Base-by-base conservation (phyloP, 352 stramenopile genomes). In the Pythium rishiriense region DNA sequence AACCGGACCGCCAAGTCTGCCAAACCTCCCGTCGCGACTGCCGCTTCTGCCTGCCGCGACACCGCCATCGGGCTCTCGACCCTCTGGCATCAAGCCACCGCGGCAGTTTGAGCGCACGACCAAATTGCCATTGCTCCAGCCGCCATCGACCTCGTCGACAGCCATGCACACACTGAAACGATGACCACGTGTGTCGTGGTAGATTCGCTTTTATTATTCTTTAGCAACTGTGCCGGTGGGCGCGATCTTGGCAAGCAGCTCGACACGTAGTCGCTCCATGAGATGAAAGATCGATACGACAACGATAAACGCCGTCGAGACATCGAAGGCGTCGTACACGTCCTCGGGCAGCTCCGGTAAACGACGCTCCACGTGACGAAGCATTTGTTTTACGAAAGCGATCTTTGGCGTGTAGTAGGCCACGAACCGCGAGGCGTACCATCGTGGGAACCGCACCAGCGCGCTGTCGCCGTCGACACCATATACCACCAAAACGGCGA, bases 381-480 rank as follows among this genome's bases (percentile, higher is more conserved):
- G 4, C 19, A 28, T 3, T 1, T 24, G 24, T 8, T 5, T n/a
- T 0, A 55, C 26, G 9, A 19, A 25, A 0, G 17, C 6, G 14
- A 58, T 4, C 58, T 81, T 81, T 10, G 74, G 68, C 19, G 51
- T 33, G 58, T 81, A 81, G 59, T 67, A 81, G 31, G 29, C 55
- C 25, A 72, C 28, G 45, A 81, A 79, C 21, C 64, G 66, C 22
- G 59, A 35, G 39, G 61, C 62, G 35, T 81, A 79, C 33, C 61
- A 52, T 2, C 52, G 22, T 6, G 73, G 14, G 28, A 76, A 75
- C 8, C 33, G 47, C 19, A 66, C 22, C 1, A 59, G 21, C 10
- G 50, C n/a, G 12, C 6, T n/a, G n/a, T n/a, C 10, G 14, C 66
- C 7, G 7, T 46, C 25, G 33, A 53, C 22, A 25, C 19, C 29